Evolutionary conservation across 768 basidiomycete genomes (phyloP), one percentile per base, ranked within the genome.

Genomic region (Suillus decipiens): DNA sequence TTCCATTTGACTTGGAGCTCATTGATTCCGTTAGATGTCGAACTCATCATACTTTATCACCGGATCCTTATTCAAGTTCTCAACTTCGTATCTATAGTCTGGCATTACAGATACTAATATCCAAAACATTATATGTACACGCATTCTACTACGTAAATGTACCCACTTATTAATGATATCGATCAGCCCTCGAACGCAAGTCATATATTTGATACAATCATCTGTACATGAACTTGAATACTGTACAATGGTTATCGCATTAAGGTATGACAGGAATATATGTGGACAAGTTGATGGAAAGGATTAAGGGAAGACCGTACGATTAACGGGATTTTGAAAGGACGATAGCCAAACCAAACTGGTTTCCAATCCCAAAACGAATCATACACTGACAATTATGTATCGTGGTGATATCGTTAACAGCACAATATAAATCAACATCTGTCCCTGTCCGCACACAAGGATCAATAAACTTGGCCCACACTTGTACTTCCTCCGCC

Each of bases 401-500:
- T n/a, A n/a, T n/a, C 22, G 15, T 24, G 6, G 6, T 7, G 1
- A 48, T 48, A 24, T 7, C 12, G 12, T 22, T 10, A 36, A 22
- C 53, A 54, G 14, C 34, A 7, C 53, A 14, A 6, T 34, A n/a
- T 7, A 22, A 54, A n/a, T 36, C 53, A 6, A 36, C 77, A 11
- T 81, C 80, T 11, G 80, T 64, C 37, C 65, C 82, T 15, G 72
- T 71, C 28, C 82, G 75, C 41, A 88, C 82, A 33, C 89, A 88
- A 39, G 92, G 73, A 1, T 95, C 95, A 10, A 92, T 88, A 73
- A 96, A 93, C 73, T 91, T 95, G 42, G 85, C 85, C 64, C 90
- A 78, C 64, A 98, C 15, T 72, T 94, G 70, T 98, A 98, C 76
- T 10, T 36, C 34, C 34, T 9, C 34, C 34, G 10, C 34, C 10